Percentiles rank a stretch among this genome's conserved stretches.
Conservation (phyloP, 345 rosid species). For the Kernera saxatilis region DNA sequence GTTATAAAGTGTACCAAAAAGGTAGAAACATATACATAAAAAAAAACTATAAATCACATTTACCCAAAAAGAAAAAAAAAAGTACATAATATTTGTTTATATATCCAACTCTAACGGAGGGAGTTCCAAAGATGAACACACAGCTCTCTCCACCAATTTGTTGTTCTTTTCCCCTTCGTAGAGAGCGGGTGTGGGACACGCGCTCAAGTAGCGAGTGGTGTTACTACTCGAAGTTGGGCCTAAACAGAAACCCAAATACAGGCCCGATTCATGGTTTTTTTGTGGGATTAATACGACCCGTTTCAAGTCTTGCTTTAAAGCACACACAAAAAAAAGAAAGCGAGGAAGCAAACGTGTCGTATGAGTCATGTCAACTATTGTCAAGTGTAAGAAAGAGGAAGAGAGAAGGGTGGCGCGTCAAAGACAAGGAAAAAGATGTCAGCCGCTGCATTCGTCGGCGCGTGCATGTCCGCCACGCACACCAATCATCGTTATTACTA, state of each 20-base stretch:
- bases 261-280: background rate
- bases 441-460: background rate
- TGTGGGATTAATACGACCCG: background rate
- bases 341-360: constrained; percentile 24
- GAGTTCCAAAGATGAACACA: too few relatives aligned
- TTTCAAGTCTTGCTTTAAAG: too few relatives aligned
- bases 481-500: background rate
- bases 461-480: constrained; percentile 35
- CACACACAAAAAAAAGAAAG: background rate
- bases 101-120: background rate
- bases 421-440: constrained; percentile 22
- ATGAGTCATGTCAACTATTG: constrained; percentile 17
- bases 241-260: background rate
- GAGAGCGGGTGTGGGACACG: background rate
- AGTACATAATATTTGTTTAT: too few relatives aligned
- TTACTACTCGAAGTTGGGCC: background rate
- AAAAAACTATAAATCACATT: background rate
- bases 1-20: background rate
- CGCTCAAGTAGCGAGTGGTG: background rate
- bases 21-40: background rate
- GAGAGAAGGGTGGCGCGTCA: background rate
- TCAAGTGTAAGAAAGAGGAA: constrained; percentile 15
- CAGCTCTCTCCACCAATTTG: too few relatives aligned
- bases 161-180: background rate
- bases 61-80: too few relatives aligned